Base-by-base conservation (phyloP, 1,139 yeast genomes). In the Diutina mesorugosa region DNA sequence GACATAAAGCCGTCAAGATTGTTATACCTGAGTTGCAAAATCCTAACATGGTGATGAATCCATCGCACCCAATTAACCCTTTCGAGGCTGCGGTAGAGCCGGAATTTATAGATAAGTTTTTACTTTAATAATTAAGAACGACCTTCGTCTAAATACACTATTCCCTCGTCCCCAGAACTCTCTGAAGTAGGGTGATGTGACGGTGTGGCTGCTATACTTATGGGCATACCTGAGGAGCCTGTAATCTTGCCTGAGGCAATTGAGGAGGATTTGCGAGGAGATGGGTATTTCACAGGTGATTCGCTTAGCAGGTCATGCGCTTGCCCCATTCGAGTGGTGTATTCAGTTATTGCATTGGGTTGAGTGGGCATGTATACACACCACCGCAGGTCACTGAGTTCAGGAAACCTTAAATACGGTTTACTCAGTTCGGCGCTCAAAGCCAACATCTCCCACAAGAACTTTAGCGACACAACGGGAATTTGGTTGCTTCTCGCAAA, bases 1-100 rank as follows among this genome's bases (percentile, higher is more conserved):
- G 84, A 9, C 93, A 95, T 0, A 80, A 80, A 61, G 78, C 87
- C 6, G 93, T 91, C 1, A 89, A 84, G 65, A 85, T 91, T 6
- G 65, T 67, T 5, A 76, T 82, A 16, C 70, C 73, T 3, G 78
- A 76, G 57, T 64, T 78, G 52, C 54, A 51, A n/a, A 51, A 51
- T 8, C 32, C 18, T 9, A 38, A 51, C 54, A 16, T 35, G 9
- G 41, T 41, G n/a, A 51, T 41, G 12, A 51, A 50, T 18, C 53
- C 53, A 6, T 9, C 18, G 14, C 41, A 16, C 16, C 53, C 53
- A 8, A n/a, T 38, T 10, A 50, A 50, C 29, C 53, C 53, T 4
- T 50, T 50, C 18, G 53, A 50, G 18, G 14, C 28, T 9, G 14
- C 53, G 4, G 12, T 18, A 10, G 41, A 50, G 8, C 53, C 53